Base-by-base conservation (phyloP, 768 basidiomycete genomes). In the Guyanaporus albipodus region DNA sequence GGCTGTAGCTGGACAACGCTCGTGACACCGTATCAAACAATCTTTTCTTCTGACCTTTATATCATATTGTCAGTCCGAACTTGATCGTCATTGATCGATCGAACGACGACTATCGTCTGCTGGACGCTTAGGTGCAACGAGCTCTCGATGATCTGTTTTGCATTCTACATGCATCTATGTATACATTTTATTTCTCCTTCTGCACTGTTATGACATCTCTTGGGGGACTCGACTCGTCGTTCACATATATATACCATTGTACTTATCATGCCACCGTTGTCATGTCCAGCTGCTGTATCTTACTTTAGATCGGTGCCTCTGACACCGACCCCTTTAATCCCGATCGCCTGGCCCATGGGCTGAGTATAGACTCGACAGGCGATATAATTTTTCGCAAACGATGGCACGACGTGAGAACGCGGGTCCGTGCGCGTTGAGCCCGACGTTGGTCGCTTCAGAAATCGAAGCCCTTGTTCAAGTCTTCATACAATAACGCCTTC, bases 381-480 rank as follows among this genome's bases (percentile, higher is more conserved):
- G 12, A 23, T 8, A 18, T 21, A 15, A 9, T 15, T n/a, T 45
- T 17, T 8, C n/a, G n/a, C n/a, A n/a, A 23, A 38, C 17, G 17
- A 23, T 6, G 17, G 17, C 8, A 8, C n/a, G 21, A 17, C n/a
- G 26, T 18, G 29, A 9, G 23, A 9, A 26, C 12, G 22, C 27
- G n/a, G n/a, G n/a, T 2, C 10, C 17, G 2, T 23, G 9, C 7
- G 18, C 18, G 3, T 19, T 10, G 8, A 29, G 10, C 19, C 14
- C 19, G 4, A 15, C 8, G 18, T 4, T 24, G 14, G n/a, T 56
- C 6, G 21, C n/a, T 18, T 56, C 42, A 60, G 28, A 63, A 60
- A 29, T 93, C 91, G 57, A 96, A 93, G 7, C 79, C 76, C 61
- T 87, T 85, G 66, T 96, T 80, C 49, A 96, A 74, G 62, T 98